These are phyloP conservation scores for Echites panduratus DNA, from an alignment of 257 asterid species.

Conservation along the genomic window DNA sequence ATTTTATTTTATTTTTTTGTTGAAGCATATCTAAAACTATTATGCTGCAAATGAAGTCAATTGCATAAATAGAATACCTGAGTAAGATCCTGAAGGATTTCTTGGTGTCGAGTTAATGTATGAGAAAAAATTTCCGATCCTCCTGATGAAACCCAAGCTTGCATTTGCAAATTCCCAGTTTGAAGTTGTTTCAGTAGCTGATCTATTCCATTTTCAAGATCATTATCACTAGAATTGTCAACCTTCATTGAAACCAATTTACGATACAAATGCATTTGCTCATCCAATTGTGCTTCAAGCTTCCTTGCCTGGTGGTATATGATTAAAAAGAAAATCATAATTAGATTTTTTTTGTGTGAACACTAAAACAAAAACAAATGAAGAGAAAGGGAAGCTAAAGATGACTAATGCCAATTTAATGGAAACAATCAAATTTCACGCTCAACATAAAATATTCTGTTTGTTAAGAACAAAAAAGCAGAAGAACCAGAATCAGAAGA, in stretches of 20 bases:
- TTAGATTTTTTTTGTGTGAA: slow-evolving; percentile 8
- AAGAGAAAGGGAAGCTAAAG: not conserved
- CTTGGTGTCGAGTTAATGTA: slow-evolving; percentile 93
- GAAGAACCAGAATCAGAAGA: not conserved
- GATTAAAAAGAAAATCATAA: slow-evolving; percentile 6
- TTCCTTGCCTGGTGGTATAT: slow-evolving; percentile 62
- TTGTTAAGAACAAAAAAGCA: not conserved
- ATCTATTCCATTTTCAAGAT: slow-evolving; percentile 68
- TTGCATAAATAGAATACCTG: slow-evolving; percentile 41
- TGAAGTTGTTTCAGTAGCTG: slow-evolving; percentile 86
- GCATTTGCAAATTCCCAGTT: slow-evolving; percentile 86
- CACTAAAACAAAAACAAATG: not conserved
- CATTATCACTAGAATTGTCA: slow-evolving; percentile 53
- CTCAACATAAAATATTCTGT: not conserved
- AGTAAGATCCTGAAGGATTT: slow-evolving; percentile 89
- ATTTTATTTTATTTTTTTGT: too few relatives aligned
- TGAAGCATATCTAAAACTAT: not conserved
- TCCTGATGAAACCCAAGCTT: slow-evolving; percentile 95
- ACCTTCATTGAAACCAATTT: slow-evolving; percentile 61
- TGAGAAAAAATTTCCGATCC: slow-evolving; percentile 95
- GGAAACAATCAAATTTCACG: not conserved
- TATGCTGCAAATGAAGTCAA: not conserved
- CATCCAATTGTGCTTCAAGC: slow-evolving; percentile 91
- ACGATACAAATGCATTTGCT: slow-evolving; percentile 90
- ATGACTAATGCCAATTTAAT: not conserved